phyloP scores from a whole-genome alignment of 2,329 filamentous ascomycete genomes.

The Thielaviopsis populi region DNA sequence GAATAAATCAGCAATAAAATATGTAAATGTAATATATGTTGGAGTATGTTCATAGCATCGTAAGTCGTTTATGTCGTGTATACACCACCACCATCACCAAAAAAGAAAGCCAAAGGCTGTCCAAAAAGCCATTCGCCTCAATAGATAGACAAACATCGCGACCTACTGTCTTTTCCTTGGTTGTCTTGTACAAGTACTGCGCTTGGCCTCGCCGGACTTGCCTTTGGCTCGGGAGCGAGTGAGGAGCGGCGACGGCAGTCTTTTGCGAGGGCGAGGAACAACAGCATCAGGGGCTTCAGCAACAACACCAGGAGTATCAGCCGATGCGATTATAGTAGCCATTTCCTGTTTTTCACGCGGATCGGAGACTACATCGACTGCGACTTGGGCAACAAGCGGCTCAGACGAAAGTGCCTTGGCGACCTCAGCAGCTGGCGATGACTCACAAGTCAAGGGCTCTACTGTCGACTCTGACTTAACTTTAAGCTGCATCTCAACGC shows the following conservation, averaged over 20 bases:
- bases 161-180: neutral
- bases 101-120: neutral
- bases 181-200: neutral
- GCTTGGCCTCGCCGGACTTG: neutral
- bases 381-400: neutral
- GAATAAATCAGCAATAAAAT: neutral
- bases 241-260: conserved; percentile 4
- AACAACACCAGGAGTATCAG: neutral
- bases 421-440: neutral
- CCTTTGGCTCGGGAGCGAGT: conserved; percentile 10
- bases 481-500: neutral
- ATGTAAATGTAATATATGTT: neutral
- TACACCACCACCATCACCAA: neutral
- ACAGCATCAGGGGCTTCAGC: neutral
- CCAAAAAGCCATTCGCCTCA: no score
- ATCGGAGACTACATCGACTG: neutral
- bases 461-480: neutral
- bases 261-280: neutral
- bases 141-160: neutral
- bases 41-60: conserved; percentile 1
- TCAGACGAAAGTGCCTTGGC: neutral
- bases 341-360: neutral
- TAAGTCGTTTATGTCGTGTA: conserved; percentile 8
- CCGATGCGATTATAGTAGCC: neutral
- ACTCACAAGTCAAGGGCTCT: neutral